Conservation (phyloP, 2,329 filamentous ascomycete genomes). For the Lachnellula subtilissima region DNA sequence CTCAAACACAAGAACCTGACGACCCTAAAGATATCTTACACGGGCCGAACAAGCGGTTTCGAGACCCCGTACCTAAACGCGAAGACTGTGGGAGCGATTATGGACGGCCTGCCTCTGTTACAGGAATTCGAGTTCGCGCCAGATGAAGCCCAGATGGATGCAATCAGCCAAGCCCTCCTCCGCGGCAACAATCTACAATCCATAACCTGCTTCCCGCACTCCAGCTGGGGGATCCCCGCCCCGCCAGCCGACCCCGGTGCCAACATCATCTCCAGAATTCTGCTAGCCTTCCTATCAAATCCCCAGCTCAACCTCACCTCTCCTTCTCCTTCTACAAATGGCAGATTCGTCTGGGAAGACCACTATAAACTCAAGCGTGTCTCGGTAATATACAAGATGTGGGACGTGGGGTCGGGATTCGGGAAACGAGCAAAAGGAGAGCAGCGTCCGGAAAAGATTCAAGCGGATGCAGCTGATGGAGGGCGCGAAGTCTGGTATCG, state of each 20-base stretch:
- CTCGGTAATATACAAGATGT: not conserved
- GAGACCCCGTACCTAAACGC: not conserved
- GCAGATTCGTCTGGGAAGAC: conserved; percentile 2
- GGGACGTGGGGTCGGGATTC: not conserved
- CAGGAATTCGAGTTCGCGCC: not conserved
- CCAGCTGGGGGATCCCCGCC: not conserved
- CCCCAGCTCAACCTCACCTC: not conserved
- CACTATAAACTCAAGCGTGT: conserved; percentile 1
- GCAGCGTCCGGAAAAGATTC: not conserved
- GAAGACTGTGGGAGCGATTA: not conserved
- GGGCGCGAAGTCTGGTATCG: not conserved
- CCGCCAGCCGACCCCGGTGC: not conserved
- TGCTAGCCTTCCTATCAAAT: not conserved
- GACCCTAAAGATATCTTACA: not conserved
- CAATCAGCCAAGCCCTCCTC: not conserved
- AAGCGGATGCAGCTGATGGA: not conserved
- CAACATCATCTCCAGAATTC: not conserved
- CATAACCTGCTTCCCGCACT: not conserved
- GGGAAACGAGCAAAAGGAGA: not conserved
- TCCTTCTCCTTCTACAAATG: not conserved
- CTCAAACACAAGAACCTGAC: conserved; percentile 4
- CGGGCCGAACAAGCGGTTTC: not conserved
- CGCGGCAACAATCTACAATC: not conserved
- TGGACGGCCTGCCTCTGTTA: not conserved
- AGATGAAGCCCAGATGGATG: not conserved